These are phyloP conservation scores for Graphilbum ipis-grandicollis DNA, from an alignment of 2,329 filamentous ascomycete genomes.

Conservation along the genomic window DNA sequence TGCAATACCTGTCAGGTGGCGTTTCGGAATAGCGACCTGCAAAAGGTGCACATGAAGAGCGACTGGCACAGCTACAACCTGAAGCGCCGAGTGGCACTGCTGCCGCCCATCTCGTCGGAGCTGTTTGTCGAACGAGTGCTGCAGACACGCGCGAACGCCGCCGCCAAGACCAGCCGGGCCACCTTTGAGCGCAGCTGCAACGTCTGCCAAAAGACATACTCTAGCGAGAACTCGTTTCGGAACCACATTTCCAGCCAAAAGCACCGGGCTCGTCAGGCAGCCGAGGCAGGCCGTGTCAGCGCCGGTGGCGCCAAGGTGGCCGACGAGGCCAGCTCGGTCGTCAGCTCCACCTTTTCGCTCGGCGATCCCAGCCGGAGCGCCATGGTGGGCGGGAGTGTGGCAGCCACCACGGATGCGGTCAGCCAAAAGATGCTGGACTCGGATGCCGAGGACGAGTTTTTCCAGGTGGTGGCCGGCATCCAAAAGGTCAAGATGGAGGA, in stretches of 20 bases:
- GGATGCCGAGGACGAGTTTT: conserved; percentile 58
- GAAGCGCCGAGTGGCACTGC: conserved; percentile 78
- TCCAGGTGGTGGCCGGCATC: conserved; percentile 59
- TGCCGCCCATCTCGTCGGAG: conserved; percentile 82
- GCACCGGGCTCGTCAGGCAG: conserved; percentile 55
- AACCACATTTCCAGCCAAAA: conserved; percentile 88
- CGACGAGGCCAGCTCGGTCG: conserved; percentile 63
- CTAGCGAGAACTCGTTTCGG: conserved; percentile 86
- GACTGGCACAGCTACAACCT: conserved; percentile 99
- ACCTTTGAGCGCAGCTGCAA: conserved; percentile 73
- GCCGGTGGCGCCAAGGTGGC: conserved; percentile 23
- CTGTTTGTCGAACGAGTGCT: conserved; percentile 92
- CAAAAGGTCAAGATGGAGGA: conserved; percentile 40
- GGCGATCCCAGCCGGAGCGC: conserved; percentile 56
- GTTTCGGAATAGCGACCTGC: conserved; percentile 82
- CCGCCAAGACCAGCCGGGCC: conserved; percentile 71
- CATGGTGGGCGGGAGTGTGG: no score
- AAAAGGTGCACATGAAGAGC: conserved; percentile 91
- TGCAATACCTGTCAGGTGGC: conserved; percentile 98
- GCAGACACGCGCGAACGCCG: conserved; percentile 70
- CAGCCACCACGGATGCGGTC: no score
- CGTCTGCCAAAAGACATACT: conserved; percentile 81
- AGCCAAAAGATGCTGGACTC: no score
- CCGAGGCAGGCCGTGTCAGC: conserved; percentile 20
- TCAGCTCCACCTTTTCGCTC: conserved; percentile 82